phyloP scores from a whole-genome alignment of 139 green algal genomes.

The Chlorella sp. region DNA sequence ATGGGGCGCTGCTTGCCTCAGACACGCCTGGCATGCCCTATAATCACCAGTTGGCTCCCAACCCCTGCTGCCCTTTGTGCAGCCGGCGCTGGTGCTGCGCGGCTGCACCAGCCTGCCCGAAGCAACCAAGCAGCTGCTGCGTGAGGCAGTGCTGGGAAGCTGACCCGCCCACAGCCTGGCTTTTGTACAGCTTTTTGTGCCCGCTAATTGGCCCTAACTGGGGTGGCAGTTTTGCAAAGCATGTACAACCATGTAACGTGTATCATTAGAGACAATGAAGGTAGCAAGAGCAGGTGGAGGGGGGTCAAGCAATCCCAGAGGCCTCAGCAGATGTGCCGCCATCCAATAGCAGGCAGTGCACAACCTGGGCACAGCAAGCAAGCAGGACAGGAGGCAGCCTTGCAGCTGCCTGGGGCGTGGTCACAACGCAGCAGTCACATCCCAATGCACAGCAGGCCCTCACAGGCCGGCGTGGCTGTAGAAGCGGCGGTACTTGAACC shows the following conservation, averaged over 20 bases:
- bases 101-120: constrained; percentile 1
- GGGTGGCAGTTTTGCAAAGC: background rate
- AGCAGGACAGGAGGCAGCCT: no score
- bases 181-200: background rate
- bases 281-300: background rate
- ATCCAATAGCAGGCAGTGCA: no score
- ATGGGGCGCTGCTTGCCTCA: background rate
- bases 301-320: no score
- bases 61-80: background rate
- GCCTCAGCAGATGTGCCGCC: no score
- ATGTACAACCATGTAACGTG: background rate
- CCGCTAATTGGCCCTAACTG: background rate
- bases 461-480: background rate
- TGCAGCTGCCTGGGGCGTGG: no score
- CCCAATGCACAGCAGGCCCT: no score
- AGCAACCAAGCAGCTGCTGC: background rate
- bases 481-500: constrained; percentile 16
- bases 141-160: background rate
- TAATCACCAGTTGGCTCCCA: background rate
- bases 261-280: background rate
- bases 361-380: no score
- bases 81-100: constrained; percentile 10
- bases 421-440: no score
- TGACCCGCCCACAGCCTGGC: background rate
- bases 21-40: background rate